Evolutionary conservation across 2,329 filamentous ascomycete species (phyloP), one percentile per base, ranked within the genome.

Genomic region (Metarhizium anisopliae): DNA sequence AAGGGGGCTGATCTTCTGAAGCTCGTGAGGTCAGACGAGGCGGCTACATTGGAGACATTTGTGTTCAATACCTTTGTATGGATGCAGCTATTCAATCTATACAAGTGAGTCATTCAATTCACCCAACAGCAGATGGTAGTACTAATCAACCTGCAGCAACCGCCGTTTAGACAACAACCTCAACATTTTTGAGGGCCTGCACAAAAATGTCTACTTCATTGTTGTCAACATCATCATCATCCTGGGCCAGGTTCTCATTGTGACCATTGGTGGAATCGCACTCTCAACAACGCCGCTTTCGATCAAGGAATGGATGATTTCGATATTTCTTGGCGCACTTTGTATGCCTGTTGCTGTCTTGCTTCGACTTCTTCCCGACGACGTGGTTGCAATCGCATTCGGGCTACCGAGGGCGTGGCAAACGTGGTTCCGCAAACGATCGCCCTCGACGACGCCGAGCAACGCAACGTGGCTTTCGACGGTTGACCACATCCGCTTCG

Each of bases 241-340:
- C 58, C 85, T 77, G 56, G 85, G 84, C 14, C 87, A 90, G 66
- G 72, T 86, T 35, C 78, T 89, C 76, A 90, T 90, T 64, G 77
- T 89, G 58, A 89, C 83, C 63, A 77, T 90, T 50, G 87, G 87
- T 58, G 84, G 84, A 29, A 68, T 72, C 11, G 86, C 86, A 3
- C 87, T 90, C 70, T 74, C 69, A 4, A 67, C 71, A 16, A 72
- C 71, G 5, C 74, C 59, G 11, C 63, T 90, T 29, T 82, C 82
- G 55, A 83, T 80, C 47, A 73, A 79, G 47, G 87, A 93, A 64
- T 95, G 89, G 90, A 88, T 77, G 16, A 80, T 89, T 56, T 92
- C 88, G 2, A 79, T 95, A 54, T 77, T 89, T 32, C 79, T 91
- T 51, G 88, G 89, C n/a, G 75, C 85, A 54, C 76, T 90, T 6